Percentiles rank a stretch among this genome's conserved stretches.
Conservation (phyloP, 1,284 basidiomycete species). For the Trametes sp. region DNA sequence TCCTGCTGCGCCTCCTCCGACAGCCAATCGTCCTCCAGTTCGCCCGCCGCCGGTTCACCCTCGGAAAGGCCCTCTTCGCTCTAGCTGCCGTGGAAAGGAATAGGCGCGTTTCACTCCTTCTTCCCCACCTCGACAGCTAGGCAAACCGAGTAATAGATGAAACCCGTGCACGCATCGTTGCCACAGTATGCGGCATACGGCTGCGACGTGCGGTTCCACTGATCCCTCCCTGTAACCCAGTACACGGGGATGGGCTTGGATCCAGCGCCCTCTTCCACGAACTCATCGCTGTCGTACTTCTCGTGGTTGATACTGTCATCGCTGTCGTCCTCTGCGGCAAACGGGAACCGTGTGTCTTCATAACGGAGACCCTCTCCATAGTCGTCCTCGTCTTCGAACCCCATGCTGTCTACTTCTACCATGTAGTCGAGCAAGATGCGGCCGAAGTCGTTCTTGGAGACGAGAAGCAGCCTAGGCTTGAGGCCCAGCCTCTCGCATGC, state of each 20-base stretch:
- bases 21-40: no score
- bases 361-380: background rate
- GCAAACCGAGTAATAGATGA: background rate
- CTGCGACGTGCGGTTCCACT: background rate
- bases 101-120: no score
- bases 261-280: background rate
- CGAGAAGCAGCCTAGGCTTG: background rate
- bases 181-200: background rate
- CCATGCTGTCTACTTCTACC: background rate
- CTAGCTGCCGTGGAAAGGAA: no score
- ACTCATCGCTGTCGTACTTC: background rate
- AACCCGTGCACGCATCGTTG: background rate
- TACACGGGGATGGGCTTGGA: background rate
- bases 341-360: background rate
- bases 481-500: slow-evolving; percentile 6
- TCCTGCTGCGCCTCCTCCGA: no score
- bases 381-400: background rate
- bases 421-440: background rate
- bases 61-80: no score
- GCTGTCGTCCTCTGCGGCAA: background rate
- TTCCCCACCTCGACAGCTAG: no score
- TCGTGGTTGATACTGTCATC: background rate
- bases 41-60: no score
- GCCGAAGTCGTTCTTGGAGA: background rate
- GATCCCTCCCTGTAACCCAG: background rate